These are phyloP conservation scores for Adansonia rubrostipa DNA, from an alignment of 441 rosid genomes.

Conservation along the genomic window DNA sequence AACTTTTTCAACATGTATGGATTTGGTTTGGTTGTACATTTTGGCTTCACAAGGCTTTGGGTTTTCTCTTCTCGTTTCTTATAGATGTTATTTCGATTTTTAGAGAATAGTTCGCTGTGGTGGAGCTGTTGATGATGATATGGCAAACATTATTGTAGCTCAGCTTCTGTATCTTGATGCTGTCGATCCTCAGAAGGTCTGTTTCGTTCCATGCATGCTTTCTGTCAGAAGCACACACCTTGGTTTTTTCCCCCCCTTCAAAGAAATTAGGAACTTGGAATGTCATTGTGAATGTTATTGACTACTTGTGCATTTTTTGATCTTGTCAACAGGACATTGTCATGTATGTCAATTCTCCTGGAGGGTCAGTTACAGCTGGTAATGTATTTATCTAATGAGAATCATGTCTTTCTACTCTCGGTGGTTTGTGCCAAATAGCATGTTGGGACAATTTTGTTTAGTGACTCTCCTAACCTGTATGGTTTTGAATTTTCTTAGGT, in stretches of 20 bases:
- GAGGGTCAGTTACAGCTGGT: constrained; percentile 99
- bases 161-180: constrained; percentile 98
- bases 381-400: constrained; percentile 26
- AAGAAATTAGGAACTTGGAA: not conserved
- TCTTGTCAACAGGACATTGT: constrained; percentile 76
- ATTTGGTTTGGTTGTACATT: constrained; percentile 12
- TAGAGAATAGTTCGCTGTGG: constrained; percentile 98
- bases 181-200: constrained; percentile 83
- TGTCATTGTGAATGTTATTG: constrained; percentile 17
- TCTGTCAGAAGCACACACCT: not conserved
- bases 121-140: constrained; percentile 98
- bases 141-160: constrained; percentile 94
- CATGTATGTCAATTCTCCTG: constrained; percentile 96
- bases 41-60: not conserved
- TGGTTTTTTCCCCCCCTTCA: not conserved
- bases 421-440: not conserved
- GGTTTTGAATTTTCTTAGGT: constrained; percentile 43
- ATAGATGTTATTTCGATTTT: constrained; percentile 23
- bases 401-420: not conserved
- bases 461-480: constrained; percentile 21
- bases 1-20: constrained; percentile 82
- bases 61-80: constrained; percentile 1
- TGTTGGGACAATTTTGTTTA: constrained; percentile 15
- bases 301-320: not conserved
- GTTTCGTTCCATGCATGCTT: constrained; percentile 20